phyloP scores from a whole-genome alignment of 192 early-diverging fungal species.

The Linnemannia schmuckeri region DNA sequence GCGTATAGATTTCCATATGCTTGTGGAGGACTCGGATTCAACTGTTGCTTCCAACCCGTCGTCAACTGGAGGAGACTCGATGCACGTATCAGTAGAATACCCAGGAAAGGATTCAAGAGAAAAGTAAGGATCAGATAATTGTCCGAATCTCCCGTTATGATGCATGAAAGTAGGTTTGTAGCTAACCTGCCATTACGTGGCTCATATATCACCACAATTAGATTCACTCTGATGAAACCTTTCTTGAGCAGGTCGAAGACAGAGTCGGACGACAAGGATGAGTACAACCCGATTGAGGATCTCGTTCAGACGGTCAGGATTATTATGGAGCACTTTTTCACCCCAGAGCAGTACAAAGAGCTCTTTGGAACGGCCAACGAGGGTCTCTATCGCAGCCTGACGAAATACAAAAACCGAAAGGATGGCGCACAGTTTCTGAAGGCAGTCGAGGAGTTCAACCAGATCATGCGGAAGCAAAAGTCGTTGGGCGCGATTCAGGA shows the following conservation, averaged over 20 bases:
- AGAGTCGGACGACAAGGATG: constrained; percentile 70
- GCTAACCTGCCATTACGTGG: neutral
- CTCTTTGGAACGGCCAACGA: constrained; percentile 72
- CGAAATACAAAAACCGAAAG: constrained; percentile 81
- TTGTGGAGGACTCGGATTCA: constrained; percentile 57
- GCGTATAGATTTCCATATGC: constrained; percentile 36
- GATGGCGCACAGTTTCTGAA: constrained; percentile 74
- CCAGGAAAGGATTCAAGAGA: constrained; percentile 57
- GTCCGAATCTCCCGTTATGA: neutral
- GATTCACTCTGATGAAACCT: constrained; percentile 63
- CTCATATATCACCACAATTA: constrained; percentile 6
- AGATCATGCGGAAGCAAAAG: constrained; percentile 63
- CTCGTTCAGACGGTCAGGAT: constrained; percentile 75
- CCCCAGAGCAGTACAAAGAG: constrained; percentile 56
- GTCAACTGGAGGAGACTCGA: constrained; percentile 42
- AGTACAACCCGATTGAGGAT: constrained; percentile 90
- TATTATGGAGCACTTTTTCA: constrained; percentile 76
- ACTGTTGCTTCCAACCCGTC: constrained; percentile 54
- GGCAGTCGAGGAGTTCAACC: constrained; percentile 82
- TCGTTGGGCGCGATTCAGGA: constrained; percentile 41
- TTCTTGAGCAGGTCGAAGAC: constrained; percentile 56
- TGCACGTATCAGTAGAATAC: constrained; percentile 56
- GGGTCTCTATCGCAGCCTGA: constrained; percentile 82
- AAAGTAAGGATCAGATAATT: constrained; percentile 38
- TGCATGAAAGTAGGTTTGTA: neutral